Base-by-base conservation (phyloP, 1,284 basidiomycete species). In the Malassezia sympodialis region DNA sequence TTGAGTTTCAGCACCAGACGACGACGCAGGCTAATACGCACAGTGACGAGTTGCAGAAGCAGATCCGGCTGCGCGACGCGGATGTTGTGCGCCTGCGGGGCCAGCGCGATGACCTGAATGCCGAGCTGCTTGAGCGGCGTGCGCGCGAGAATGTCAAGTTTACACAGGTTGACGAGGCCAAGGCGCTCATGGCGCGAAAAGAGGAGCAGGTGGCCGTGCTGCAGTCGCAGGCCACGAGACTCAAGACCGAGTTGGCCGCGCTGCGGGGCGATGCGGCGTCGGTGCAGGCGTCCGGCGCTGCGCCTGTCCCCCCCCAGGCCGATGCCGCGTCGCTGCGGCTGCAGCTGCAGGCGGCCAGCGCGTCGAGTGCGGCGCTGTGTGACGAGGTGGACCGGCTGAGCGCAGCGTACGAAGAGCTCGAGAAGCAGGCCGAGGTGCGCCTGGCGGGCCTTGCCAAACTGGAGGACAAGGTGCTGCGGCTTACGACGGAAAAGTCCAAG, bases 361-460 rank as follows among this genome's bases (percentile, higher is more conserved):
- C 76, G 17, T 62, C 64, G 2, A 68, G 64, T 45, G 64, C 55
- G 32, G 64, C 65, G n/a, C 56, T 69, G 21, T 93, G 87, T 67
- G 79, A 83, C 35, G 91, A 96, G 76, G 78, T 96, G 5, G 90
- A 94, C 60, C 84, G 84, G 62, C 75, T 96, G 26, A 89, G 88
- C 14, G 81, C 82, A 44, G 84, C 89, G 0, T 96, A 89, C 86
- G 88, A 90, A 67, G 77, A 80, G n/a, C 78, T 91, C 27, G 88
- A 93, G 63, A 80, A 82, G 49, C 86, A 89, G 61, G 81, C 90
- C 41, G 83, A 85, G 62, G 84, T 80, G 73, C 93, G 93, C 75
- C 82, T 90, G 1, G 87, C 87, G 61, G 86, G 93, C 53, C 78
- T 96, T 26, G 78, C 81, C 37, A 79, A 79, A 14, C 78, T 85